A percentile compares a stretch with the other conserved stretches of the same genome.
These are phyloP conservation scores for Salix exigua DNA, from an alignment of 345 rosid species.

Conservation along the genomic window DNA sequence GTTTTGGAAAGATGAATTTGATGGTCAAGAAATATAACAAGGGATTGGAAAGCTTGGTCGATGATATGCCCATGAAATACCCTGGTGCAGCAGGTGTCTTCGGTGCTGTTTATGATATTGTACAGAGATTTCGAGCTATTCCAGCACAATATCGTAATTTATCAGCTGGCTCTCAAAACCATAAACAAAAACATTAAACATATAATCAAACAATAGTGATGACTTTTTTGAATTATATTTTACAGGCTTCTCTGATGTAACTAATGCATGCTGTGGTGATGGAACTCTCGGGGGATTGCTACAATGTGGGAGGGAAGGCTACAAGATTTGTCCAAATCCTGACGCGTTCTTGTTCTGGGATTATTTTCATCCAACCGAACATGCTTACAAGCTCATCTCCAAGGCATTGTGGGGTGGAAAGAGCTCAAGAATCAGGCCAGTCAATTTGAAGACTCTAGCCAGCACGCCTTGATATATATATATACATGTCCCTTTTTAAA, in stretches of 20 bases:
- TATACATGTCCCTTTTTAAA: too few relatives aligned
- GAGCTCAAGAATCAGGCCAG: slow-evolving; percentile 37
- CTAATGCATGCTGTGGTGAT: slow-evolving; percentile 50
- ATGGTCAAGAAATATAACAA: slow-evolving; percentile 52
- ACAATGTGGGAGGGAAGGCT: slow-evolving; percentile 59
- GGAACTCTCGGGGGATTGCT: slow-evolving; percentile 43
- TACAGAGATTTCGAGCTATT: slow-evolving; percentile 38
- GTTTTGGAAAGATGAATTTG: slow-evolving; percentile 48
- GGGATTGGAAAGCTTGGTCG: slow-evolving; percentile 45
- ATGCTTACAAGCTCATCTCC: slow-evolving; percentile 46
- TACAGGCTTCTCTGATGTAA: slow-evolving; percentile 45
- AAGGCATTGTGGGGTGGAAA: slow-evolving; percentile 51
- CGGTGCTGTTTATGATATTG: slow-evolving; percentile 47
- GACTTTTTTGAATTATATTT: neutral
- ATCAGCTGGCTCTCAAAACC: neutral
- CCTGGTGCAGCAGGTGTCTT: slow-evolving; percentile 43
- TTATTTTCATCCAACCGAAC: slow-evolving; percentile 59
- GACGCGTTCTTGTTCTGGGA: slow-evolving; percentile 53
- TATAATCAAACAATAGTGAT: neutral
- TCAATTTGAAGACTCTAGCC: slow-evolving; percentile 45
- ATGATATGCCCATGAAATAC: slow-evolving; percentile 27
- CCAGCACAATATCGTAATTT: slow-evolving; percentile 50
- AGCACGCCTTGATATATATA: slow-evolving; percentile 14
- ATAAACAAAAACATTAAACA: neutral
- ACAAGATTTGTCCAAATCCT: slow-evolving; percentile 44